phyloP scores from a whole-genome alignment of 2,329 filamentous ascomycete genomes.

The Colletotrichum noveboracense region DNA sequence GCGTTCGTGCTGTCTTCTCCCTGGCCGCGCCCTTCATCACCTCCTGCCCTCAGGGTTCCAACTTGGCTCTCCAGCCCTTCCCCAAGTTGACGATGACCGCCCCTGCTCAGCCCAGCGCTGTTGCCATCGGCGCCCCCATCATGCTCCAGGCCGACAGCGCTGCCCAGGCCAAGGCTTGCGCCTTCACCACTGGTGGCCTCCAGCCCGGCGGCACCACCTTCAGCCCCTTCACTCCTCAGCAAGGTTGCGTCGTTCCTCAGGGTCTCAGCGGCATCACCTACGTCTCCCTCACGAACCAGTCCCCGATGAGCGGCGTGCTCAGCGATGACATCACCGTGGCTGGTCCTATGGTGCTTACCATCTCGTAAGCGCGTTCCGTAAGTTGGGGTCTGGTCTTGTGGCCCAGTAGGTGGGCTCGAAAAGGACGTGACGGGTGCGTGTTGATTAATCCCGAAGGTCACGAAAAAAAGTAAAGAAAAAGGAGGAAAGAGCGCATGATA shows the following conservation, averaged over 20 bases:
- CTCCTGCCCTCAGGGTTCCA: slow-evolving; percentile 70
- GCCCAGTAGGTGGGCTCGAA: not conserved
- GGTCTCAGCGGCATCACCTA: slow-evolving; percentile 69
- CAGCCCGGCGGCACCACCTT: slow-evolving; percentile 65
- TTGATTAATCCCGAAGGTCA: slow-evolving; percentile 20
- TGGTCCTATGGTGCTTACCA: slow-evolving; percentile 64
- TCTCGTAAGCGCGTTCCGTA: slow-evolving; percentile 43
- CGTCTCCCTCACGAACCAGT: slow-evolving; percentile 65
- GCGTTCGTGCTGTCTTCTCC: slow-evolving; percentile 73
- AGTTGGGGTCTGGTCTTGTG: not conserved
- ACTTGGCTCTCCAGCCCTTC: slow-evolving; percentile 69
- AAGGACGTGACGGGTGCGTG: slow-evolving; percentile 6
- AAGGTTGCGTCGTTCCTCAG: slow-evolving; percentile 66
- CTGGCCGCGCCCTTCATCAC: slow-evolving; percentile 76
- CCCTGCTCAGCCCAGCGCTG: slow-evolving; percentile 49
- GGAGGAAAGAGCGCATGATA: slow-evolving; percentile 1
- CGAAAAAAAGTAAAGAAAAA: not conserved
- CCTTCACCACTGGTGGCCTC: slow-evolving; percentile 67
- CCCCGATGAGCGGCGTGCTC: slow-evolving; percentile 54
- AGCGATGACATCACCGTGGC: slow-evolving; percentile 70
- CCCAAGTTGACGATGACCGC: slow-evolving; percentile 55
- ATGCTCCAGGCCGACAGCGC: slow-evolving; percentile 57
- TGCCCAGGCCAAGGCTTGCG: slow-evolving; percentile 63
- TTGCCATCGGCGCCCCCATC: slow-evolving; percentile 46
- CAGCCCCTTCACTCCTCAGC: slow-evolving; percentile 56